A percentile compares a stretch with the other conserved stretches of the same genome.
Conservation (phyloP, 208 protist genomes). For the Wallacemonas rigidus region DNA sequence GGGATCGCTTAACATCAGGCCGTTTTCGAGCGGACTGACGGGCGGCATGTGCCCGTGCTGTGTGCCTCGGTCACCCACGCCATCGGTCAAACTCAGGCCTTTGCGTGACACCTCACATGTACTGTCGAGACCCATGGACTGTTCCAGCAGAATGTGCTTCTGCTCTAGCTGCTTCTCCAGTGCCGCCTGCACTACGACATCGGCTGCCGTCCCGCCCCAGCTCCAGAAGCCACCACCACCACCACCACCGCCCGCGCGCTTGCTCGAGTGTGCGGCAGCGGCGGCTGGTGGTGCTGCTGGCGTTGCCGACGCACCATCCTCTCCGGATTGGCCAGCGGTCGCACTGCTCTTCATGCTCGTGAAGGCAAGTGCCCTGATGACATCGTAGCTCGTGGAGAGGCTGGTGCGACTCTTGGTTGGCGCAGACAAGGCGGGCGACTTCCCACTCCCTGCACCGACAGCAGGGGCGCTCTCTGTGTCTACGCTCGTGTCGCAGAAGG, state of each 20-base stretch:
- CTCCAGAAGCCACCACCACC: constrained; percentile 15
- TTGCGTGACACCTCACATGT: not conserved
- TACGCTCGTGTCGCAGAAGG: too few relatives aligned
- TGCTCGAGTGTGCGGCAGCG: too few relatives aligned
- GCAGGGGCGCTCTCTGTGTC: too few relatives aligned
- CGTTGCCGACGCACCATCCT: not conserved
- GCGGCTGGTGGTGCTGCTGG: not conserved
- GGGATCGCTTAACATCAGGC: not conserved
- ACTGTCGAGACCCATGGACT: not conserved
- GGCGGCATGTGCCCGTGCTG: not conserved
- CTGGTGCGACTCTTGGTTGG: not conserved
- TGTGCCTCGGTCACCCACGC: not conserved
- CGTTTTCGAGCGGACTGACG: constrained; percentile 7
- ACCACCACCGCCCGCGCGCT: not conserved
- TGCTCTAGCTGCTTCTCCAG: constrained; percentile 8
- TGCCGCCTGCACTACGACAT: constrained; percentile 14
- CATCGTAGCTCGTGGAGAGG: not conserved
- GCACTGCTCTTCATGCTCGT: not conserved
- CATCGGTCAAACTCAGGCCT: not conserved
- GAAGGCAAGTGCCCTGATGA: constrained; percentile 5
- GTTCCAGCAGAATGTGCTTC: constrained; percentile 12
- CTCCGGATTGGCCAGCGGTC: not conserved
- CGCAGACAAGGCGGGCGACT: too few relatives aligned
- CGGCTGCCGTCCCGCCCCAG: constrained; percentile 12
- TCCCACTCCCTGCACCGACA: too few relatives aligned